These are phyloP conservation scores for Pythium plurisporium DNA, from an alignment of 352 stramenopile genomes.

Conservation along the genomic window DNA sequence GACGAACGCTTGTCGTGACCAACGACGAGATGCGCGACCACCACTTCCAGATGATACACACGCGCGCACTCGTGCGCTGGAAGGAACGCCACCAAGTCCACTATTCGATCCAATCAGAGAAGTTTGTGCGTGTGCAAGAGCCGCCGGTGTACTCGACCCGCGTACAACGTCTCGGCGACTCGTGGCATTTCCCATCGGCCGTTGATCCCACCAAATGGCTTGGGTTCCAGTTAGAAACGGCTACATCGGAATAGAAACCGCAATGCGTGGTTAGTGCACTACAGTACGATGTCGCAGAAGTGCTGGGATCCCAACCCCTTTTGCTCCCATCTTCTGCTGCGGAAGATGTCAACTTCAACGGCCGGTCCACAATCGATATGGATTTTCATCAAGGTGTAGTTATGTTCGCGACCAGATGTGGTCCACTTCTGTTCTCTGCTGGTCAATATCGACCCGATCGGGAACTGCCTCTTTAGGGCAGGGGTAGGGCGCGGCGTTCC, in stretches of 20 bases:
- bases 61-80: slow-evolving; percentile 93
- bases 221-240: slow-evolving; percentile 37
- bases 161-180: slow-evolving; percentile 45
- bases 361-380: slow-evolving; percentile 3
- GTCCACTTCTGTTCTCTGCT: too few species aligned
- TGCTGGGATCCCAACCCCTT: background rate
- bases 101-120: slow-evolving; percentile 71
- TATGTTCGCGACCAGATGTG: too few species aligned
- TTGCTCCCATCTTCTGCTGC: slow-evolving; percentile 2
- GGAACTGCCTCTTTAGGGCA: slow-evolving; percentile 22
- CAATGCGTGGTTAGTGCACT: slow-evolving; percentile 3
- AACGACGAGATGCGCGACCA: slow-evolving; percentile 99
- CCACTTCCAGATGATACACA: slow-evolving; percentile 98
- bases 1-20: slow-evolving; percentile 87
- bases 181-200: slow-evolving; percentile 65
- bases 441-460: slow-evolving; percentile 14
- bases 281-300: slow-evolving; percentile 12
- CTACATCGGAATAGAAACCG: slow-evolving; percentile 22
- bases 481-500: slow-evolving; percentile 10
- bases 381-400: too few species aligned
- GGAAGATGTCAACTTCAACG: slow-evolving; percentile 19
- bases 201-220: slow-evolving; percentile 34
- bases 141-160: slow-evolving; percentile 55
- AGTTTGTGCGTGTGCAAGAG: slow-evolving; percentile 42
- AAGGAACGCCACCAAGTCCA: slow-evolving; percentile 96